Conservation (phyloP, 164 flowering plant species). For the Berberis thunbergii region DNA sequence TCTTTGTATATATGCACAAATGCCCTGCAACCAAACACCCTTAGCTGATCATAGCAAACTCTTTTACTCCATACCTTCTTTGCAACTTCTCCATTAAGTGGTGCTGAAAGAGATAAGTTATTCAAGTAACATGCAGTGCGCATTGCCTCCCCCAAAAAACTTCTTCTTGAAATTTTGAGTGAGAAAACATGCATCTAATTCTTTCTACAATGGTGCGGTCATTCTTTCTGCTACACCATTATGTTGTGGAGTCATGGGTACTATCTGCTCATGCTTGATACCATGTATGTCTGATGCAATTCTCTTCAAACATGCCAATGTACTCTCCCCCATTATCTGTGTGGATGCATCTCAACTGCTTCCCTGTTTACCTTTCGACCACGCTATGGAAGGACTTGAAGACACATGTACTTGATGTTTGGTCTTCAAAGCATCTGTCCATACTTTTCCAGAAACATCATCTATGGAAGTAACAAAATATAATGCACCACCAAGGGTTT, state of each 20-base stretch:
- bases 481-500: not conserved
- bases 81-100: not conserved
- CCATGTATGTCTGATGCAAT: not conserved
- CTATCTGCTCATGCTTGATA: not conserved
- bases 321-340: slow-evolving; percentile 1
- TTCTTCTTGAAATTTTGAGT: no score
- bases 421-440: not conserved
- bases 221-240: slow-evolving; percentile 3
- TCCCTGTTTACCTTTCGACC: not conserved
- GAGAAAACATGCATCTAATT: not conserved
- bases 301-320: not conserved
- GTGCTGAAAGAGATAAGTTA: no score
- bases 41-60: not conserved
- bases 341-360: not conserved
- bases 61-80: not conserved
- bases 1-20: not conserved
- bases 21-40: not conserved
- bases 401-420: not conserved
- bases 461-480: slow-evolving; percentile 4
- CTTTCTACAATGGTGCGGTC: slow-evolving; percentile 1
- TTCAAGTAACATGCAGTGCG: no score
- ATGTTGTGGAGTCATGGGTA: slow-evolving; percentile 1
- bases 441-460: slow-evolving; percentile 1
- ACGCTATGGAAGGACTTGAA: not conserved
- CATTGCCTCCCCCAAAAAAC: no score